Conservation (phyloP, 148 eudicot species). For the Rhododendron mucronatum region DNA sequence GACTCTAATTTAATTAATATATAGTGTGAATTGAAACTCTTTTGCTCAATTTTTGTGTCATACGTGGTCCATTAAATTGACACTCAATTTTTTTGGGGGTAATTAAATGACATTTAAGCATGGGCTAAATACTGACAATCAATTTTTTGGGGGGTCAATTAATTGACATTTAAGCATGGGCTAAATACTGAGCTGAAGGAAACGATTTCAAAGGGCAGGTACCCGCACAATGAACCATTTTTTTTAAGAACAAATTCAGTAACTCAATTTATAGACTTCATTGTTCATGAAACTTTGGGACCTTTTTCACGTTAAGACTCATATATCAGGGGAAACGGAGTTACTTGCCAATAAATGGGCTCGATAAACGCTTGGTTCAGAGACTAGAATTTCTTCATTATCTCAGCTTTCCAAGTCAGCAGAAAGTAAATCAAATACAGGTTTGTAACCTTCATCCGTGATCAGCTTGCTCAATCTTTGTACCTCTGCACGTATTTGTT, state of each 20-base stretch:
- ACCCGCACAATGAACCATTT: background rate
- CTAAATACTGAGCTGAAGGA: no score
- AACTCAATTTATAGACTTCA: background rate
- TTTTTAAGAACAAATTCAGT: background rate
- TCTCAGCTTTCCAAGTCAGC: background rate
- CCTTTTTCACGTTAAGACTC: background rate
- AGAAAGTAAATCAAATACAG: slow-evolving; percentile 25
- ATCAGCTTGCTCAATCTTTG: slow-evolving; percentile 38
- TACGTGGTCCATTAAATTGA: no score
- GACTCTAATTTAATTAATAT: no score
- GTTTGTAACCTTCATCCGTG: slow-evolving; percentile 45
- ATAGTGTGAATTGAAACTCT: no score
- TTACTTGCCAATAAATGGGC: slow-evolving; percentile 3
- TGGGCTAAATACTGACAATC: no score
- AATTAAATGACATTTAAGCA: no score
- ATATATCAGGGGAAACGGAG: background rate
- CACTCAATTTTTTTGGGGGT: no score
- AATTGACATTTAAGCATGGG: no score
- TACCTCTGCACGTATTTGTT: slow-evolving; percentile 31
- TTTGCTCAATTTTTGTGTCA: no score
- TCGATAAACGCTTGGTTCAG: background rate
- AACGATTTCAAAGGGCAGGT: no score
- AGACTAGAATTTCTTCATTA: slow-evolving; percentile 8
- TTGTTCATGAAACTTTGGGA: background rate
- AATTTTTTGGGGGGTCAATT: no score